A percentile compares a stretch with the other conserved stretches of the same genome.
Conservation (phyloP, 2,329 filamentous ascomycete genomes). For the Nemania sp. region DNA sequence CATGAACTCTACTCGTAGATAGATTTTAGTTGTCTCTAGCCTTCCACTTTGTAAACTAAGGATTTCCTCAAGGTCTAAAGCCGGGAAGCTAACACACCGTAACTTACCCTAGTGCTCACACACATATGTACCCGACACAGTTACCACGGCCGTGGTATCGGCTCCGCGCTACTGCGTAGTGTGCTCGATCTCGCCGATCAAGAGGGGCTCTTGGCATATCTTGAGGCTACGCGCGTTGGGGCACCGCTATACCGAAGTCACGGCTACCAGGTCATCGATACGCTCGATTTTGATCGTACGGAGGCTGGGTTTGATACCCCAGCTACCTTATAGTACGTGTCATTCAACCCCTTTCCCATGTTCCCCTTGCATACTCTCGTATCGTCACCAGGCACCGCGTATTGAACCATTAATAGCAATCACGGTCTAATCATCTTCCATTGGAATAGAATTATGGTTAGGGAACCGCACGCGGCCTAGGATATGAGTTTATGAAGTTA, state of each 20-base stretch:
- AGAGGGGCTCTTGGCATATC: conserved; percentile 41
- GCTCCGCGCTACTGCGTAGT: conserved; percentile 39
- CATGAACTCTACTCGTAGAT: background rate
- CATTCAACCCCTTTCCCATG: background rate
- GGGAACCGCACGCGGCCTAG: conserved; percentile 17
- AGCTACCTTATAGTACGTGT: conserved; percentile 26
- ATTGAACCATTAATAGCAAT: background rate
- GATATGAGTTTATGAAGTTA: background rate
- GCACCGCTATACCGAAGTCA: conserved; percentile 43
- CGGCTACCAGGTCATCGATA: conserved; percentile 43
- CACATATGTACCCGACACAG: conserved; percentile 44
- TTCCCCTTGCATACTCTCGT: background rate
- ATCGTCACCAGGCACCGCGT: background rate
- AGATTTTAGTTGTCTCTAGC: too few relatives aligned
- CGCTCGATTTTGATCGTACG: conserved; percentile 37
- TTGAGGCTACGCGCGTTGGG: conserved; percentile 43
- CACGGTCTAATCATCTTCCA: conserved; percentile 11
- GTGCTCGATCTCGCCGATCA: conserved; percentile 45
- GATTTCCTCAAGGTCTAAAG: background rate
- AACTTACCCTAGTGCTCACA: conserved; percentile 39
- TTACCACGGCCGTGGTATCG: conserved; percentile 47
- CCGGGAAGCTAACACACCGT: background rate
- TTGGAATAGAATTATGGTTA: conserved; percentile 28
- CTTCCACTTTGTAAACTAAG: background rate
- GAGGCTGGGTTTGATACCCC: conserved; percentile 21